Evolutionary conservation across 257 asterid genomes (phyloP).

Genomic region (Solanum ossicruentum): DNA sequence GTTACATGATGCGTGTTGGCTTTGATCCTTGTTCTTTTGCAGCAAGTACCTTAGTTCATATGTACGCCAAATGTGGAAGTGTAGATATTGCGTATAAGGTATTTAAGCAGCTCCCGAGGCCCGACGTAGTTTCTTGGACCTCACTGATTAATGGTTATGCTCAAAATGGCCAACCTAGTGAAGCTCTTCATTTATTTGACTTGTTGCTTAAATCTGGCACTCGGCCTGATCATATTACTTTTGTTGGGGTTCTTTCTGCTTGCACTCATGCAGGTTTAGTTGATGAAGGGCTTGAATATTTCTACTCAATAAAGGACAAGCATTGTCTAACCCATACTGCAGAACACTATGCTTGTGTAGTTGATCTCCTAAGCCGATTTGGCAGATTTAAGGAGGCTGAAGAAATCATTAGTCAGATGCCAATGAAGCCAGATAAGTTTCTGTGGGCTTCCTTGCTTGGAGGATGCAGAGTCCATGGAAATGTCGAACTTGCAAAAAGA

Average conservation of each 20-base stretch:
- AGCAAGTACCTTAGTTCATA: constrained; percentile 66
- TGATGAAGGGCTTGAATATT: constrained; percentile 54
- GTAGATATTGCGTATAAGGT: constrained; percentile 40
- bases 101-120: constrained; percentile 31
- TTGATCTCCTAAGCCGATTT: constrained; percentile 61
- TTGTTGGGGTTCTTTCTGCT: constrained; percentile 68
- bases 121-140: constrained; percentile 69
- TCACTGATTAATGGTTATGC: constrained; percentile 68
- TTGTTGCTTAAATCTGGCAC: constrained; percentile 30
- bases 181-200: constrained; percentile 48
- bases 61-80: constrained; percentile 66
- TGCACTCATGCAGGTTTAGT: constrained; percentile 59
- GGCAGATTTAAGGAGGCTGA: constrained; percentile 66
- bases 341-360: constrained; percentile 63
- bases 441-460: constrained; percentile 69
- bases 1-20: constrained; percentile 44
- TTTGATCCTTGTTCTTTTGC: constrained; percentile 55
- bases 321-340: constrained; percentile 33
- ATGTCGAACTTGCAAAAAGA: constrained; percentile 40
- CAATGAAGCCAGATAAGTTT: constrained; percentile 49
- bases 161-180: constrained; percentile 47
- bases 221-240: constrained; percentile 53
- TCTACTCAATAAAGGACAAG: constrained; percentile 42
- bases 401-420: constrained; percentile 40
- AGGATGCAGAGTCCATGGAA: constrained; percentile 68